Percentiles rank a stretch among this genome's conserved stretches.
Conservation (phyloP, 768 basidiomycete species). For the Pleurotus salmoneostramineus region DNA sequence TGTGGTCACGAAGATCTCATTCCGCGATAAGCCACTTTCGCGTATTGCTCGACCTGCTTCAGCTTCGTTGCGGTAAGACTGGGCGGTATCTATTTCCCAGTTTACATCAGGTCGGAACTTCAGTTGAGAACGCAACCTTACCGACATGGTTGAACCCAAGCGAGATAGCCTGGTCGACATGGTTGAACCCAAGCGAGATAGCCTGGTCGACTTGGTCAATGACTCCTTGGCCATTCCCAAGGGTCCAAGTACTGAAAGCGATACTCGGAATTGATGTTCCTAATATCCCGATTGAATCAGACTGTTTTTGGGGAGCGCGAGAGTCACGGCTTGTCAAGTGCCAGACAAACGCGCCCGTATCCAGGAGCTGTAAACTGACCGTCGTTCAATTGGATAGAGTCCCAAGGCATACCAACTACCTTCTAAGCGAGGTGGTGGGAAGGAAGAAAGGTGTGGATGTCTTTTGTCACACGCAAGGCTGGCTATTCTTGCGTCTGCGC, state of each 20-base stretch:
- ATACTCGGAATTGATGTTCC: slow-evolving; percentile 48
- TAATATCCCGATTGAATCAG: slow-evolving; percentile 16
- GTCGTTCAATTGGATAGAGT: slow-evolving; percentile 53
- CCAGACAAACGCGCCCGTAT: too few species aligned
- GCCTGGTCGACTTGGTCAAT: slow-evolving; percentile 60
- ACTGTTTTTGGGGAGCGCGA: too few species aligned
- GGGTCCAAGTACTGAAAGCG: slow-evolving; percentile 63
- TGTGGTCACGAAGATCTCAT: slow-evolving; percentile 62
- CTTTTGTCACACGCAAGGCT: too few species aligned
- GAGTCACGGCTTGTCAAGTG: too few species aligned
- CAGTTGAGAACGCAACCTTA: slow-evolving; percentile 19
- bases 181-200: slow-evolving; percentile 53
- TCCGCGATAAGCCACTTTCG: slow-evolving; percentile 53
- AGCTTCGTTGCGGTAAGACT: slow-evolving; percentile 55
- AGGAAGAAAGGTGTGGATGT: not conserved
- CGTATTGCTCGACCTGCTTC: slow-evolving; percentile 51
- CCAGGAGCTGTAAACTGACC: slow-evolving; percentile 29
- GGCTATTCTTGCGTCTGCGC: too few species aligned
- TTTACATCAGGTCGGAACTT: not conserved
- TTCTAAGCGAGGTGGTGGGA: slow-evolving; percentile 9
- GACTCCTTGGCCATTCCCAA: slow-evolving; percentile 52
- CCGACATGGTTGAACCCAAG: slow-evolving; percentile 64
- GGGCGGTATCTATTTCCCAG: slow-evolving; percentile 47
- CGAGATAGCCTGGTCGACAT: slow-evolving; percentile 59
- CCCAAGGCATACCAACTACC: slow-evolving; percentile 52